These are phyloP conservation scores for Komagataella ulmi DNA, from an alignment of 805 yeast genomes.

Conservation along the genomic window DNA sequence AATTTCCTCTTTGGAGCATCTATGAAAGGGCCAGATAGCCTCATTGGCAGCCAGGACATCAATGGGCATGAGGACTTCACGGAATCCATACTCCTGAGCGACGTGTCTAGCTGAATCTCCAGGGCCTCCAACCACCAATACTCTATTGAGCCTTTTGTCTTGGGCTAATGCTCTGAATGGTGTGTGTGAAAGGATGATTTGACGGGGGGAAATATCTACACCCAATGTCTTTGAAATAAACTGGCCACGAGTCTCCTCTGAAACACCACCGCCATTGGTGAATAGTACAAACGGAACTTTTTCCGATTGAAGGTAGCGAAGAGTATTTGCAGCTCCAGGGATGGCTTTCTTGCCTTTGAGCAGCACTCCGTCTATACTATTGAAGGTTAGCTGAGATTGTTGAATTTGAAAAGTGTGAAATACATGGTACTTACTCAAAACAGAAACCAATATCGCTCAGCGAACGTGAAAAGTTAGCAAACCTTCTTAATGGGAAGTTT, in stretches of 20 bases:
- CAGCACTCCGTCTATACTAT: conserved; percentile 75
- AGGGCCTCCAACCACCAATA: conserved; percentile 78
- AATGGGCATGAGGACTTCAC: conserved; percentile 57
- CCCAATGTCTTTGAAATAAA: conserved; percentile 33
- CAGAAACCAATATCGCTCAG: conserved; percentile 16
- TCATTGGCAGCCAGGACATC: conserved; percentile 54
- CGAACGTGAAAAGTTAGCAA: not conserved
- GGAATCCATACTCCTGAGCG: conserved; percentile 67
- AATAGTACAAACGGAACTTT: conserved; percentile 68
- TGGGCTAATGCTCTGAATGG: conserved; percentile 55
- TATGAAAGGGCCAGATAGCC: conserved; percentile 57
- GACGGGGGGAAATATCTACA: conserved; percentile 33
- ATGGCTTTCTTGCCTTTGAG: conserved; percentile 61
- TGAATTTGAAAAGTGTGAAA: conserved; percentile 1
- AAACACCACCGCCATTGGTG: conserved; percentile 84
- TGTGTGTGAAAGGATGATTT: conserved; percentile 79
- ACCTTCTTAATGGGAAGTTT: not conserved
- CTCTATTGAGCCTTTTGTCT: conserved; percentile 34
- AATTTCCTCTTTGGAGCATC: conserved; percentile 30
- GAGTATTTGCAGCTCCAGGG: conserved; percentile 48
- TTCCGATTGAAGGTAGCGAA: conserved; percentile 26
- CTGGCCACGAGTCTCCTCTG: conserved; percentile 47
- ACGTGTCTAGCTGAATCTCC: conserved; percentile 57
- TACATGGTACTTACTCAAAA: conserved; percentile 13
- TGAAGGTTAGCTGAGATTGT: conserved; percentile 16